Percentiles rank a stretch among this genome's conserved stretches.
phyloP scores from a whole-genome alignment of 768 basidiomycete genomes.

The Boletus pseudo-olivaceus region DNA sequence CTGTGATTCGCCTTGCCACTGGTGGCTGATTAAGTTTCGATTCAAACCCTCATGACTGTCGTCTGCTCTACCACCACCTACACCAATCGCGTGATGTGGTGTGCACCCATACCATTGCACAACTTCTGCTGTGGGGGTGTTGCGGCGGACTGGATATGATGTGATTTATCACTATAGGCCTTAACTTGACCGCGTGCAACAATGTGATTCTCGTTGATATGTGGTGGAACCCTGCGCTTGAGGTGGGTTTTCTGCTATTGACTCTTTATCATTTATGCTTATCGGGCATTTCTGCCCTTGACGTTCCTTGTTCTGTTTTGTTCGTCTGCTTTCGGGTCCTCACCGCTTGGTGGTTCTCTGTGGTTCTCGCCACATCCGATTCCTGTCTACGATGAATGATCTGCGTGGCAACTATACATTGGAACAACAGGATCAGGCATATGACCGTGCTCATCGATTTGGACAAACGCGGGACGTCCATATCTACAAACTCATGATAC shows the following conservation, averaged over 20 bases:
- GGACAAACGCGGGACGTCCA: slow-evolving; percentile 85
- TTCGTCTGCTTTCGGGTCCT: not conserved
- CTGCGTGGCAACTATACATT: not conserved
- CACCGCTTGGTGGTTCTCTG: not conserved
- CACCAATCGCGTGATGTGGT: not conserved
- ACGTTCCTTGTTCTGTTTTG: not conserved
- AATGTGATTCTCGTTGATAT: slow-evolving; percentile 91
- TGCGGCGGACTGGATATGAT: not conserved
- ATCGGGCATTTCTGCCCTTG: not conserved
- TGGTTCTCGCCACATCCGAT: not conserved
- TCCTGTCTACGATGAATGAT: not conserved
- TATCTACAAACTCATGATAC: slow-evolving; percentile 87
- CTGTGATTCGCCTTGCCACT: not conserved
- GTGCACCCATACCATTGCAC: not conserved
- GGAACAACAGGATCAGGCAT: slow-evolving; percentile 74
- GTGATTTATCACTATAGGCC: slow-evolving; percentile 43
- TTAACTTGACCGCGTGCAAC: slow-evolving; percentile 91
- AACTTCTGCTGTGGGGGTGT: slow-evolving; percentile 1
- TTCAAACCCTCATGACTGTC: not conserved
- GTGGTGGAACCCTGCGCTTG: slow-evolving; percentile 93
- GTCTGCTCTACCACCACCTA: not conserved
- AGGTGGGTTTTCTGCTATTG: slow-evolving; percentile 42
- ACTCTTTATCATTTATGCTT: slow-evolving; percentile 3
- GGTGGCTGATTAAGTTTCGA: slow-evolving; percentile 14
- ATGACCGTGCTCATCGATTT: slow-evolving; percentile 86